Percentiles rank a stretch among this genome's conserved stretches.
Conservation (phyloP, 2,329 filamentous ascomycete species). For the Diaporthe vaccinii region DNA sequence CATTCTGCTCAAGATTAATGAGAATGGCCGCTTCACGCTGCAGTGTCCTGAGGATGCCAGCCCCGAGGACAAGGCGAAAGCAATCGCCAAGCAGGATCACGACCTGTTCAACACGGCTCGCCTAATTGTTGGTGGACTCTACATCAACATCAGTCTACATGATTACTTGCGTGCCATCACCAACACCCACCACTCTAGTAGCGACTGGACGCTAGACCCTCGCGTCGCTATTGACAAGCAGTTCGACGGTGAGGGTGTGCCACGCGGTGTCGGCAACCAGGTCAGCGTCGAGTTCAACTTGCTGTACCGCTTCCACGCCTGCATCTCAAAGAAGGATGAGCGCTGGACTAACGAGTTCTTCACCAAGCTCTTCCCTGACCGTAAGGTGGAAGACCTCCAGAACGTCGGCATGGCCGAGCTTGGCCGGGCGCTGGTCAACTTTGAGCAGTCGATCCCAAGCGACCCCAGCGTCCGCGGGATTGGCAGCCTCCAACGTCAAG, state of each 20-base stretch:
- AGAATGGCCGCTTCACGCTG: constrained; percentile 71
- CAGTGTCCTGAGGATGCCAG: not conserved
- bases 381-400: constrained; percentile 25
- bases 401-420: constrained; percentile 28
- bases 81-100: constrained; percentile 55
- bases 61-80: constrained; percentile 43
- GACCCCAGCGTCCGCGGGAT: constrained; percentile 64
- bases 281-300: constrained; percentile 78
- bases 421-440: constrained; percentile 50
- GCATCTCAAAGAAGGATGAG: constrained; percentile 71
- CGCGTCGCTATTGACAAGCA: constrained; percentile 57
- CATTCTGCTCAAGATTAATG: constrained; percentile 73
- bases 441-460: constrained; percentile 53
- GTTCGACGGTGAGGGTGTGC: constrained; percentile 59
- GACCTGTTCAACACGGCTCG: constrained; percentile 70
- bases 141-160: constrained; percentile 68
- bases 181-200: constrained; percentile 64
- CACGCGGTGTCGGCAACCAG: constrained; percentile 73
- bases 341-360: constrained; percentile 71
- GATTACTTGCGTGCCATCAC: constrained; percentile 74
- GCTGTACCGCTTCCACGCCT: constrained; percentile 75
- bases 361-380: constrained; percentile 48
- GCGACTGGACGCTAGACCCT: constrained; percentile 73
- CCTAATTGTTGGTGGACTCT: constrained; percentile 66
- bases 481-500: constrained; percentile 60